Percentiles rank a stretch among this genome's conserved stretches.
Evolutionary conservation across 306 rosid species (phyloP).

Genomic region (Abrus pulchellus): DNA sequence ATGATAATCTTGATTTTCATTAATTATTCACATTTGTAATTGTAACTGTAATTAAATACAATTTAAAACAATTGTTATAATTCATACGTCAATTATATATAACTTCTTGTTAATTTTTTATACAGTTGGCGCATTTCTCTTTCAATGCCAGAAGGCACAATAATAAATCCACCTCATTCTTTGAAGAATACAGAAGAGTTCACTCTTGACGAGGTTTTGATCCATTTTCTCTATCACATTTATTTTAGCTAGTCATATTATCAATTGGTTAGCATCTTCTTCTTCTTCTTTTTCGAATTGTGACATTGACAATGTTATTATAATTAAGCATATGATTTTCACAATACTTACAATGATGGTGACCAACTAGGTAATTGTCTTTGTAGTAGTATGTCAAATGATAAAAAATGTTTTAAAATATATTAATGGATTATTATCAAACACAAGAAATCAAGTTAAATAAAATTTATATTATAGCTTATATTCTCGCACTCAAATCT

Average conservation of each 20-base stretch:
- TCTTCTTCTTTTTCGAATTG: background rate
- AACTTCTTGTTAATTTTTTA: conserved; percentile 20
- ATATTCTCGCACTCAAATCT: too few relatives aligned
- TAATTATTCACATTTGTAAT: background rate
- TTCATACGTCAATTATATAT: background rate
- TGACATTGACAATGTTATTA: background rate
- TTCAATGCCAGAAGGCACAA: conserved; percentile 71
- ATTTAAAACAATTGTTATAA: background rate
- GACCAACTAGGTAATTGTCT: conserved; percentile 8
- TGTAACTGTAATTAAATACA: background rate
- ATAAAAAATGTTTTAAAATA: background rate
- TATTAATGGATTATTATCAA: too few relatives aligned
- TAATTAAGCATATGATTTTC: background rate
- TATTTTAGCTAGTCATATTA: background rate
- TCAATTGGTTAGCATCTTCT: background rate
- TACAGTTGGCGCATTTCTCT: conserved; percentile 82
- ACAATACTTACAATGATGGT: background rate
- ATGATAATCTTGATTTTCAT: background rate
- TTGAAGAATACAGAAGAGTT: conserved; percentile 64
- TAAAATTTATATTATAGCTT: too few relatives aligned
- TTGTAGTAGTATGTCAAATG: background rate
- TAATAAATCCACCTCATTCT: conserved; percentile 72
- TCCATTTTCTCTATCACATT: conserved; percentile 24
- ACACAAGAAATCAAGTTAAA: too few relatives aligned
- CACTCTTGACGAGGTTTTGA: conserved; percentile 73